phyloP scores from a whole-genome alignment of 2,329 filamentous ascomycete genomes.

The Sordariomycetes sp. region DNA sequence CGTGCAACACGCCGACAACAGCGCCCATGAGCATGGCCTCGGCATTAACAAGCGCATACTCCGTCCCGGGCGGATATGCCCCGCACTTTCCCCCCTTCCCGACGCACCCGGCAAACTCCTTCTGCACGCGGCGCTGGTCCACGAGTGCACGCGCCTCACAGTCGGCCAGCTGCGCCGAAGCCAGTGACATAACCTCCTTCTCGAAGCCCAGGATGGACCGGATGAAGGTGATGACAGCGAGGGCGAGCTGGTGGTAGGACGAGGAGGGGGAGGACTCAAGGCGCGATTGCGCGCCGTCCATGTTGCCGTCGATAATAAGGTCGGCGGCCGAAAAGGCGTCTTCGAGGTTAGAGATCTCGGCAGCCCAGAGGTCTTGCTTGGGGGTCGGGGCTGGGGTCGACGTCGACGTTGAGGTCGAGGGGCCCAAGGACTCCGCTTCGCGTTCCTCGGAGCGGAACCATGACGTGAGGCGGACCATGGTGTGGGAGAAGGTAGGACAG shows the following conservation, averaged over 20 bases:
- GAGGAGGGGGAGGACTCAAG: constrained; percentile 56
- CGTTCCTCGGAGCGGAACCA: constrained; percentile 30
- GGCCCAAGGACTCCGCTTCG: neutral
- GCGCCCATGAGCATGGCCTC: constrained; percentile 83
- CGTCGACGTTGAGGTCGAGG: neutral
- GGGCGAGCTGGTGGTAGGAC: constrained; percentile 77
- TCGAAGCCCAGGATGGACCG: constrained; percentile 81
- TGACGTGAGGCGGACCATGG: constrained; percentile 32
- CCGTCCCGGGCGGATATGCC: constrained; percentile 71
- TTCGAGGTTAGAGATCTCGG: constrained; percentile 40
- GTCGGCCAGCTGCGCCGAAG: constrained; percentile 55
- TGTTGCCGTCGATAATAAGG: constrained; percentile 79
- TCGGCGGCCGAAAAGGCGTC: constrained; percentile 51
- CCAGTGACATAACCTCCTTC: constrained; percentile 79
- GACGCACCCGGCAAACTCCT: constrained; percentile 28
- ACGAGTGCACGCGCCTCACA: constrained; percentile 66
- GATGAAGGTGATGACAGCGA: constrained; percentile 73
- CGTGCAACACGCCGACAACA: constrained; percentile 78
- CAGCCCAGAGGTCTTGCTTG: constrained; percentile 16
- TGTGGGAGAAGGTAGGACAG: constrained; percentile 5
- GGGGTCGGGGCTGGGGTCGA: neutral
- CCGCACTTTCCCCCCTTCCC: constrained; percentile 12
- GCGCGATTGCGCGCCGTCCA: constrained; percentile 66
- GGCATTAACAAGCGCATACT: constrained; percentile 74
- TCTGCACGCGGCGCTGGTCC: constrained; percentile 64